Base-by-base conservation (phyloP, 305 asterid genomes). In the Plantago coronopus region DNA sequence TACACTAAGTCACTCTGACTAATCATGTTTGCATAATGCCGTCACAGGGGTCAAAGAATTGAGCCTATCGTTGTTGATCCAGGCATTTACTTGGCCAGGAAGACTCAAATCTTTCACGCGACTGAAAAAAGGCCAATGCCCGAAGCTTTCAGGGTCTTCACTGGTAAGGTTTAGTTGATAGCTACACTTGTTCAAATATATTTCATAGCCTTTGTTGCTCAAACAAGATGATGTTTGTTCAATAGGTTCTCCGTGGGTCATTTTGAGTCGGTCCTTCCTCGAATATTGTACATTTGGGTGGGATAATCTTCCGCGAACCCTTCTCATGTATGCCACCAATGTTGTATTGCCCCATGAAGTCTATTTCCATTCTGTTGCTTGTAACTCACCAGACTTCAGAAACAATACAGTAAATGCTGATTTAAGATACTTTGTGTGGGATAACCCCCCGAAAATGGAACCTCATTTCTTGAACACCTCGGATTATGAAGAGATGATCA, bases 391-490 rank as follows among this genome's bases (percentile, higher is more conserved):
- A 0, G 93, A 84, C 65, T 94, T 83, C 79, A 85, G 67, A 69
- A 89, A 94, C 83, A 83, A 87, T 0, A 85, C 96, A 0, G 80
- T 89, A 37, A 94, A 94, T 69, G 82, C 86, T 7, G 95, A 94
- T 76, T 66, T 94, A 81, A 82, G 99, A 73, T 94, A 87, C 62
- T 65, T 94, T 49, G 87, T 82, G 7, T 94, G 99, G 99, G 99
- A 94, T 37, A 78, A 85, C 65, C 99, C 99, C 27, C 99, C 99
- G 13, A 87, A 87, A 75, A 94, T 94, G 99, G 96, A 89, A 66
- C 95, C 99, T 29, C 95, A 66, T 59, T 68, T 75, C 79, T 91
- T 94, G 5, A 75, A 73, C 68, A 60, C 73, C 47, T 69, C 95
- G 1, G 81, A 94, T 69, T 94, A 81, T 23, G 78, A 74, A 11